These are phyloP conservation scores for Talaromyces liani DNA, from an alignment of 495 filamentous ascomycete genomes.

Conservation along the genomic window DNA sequence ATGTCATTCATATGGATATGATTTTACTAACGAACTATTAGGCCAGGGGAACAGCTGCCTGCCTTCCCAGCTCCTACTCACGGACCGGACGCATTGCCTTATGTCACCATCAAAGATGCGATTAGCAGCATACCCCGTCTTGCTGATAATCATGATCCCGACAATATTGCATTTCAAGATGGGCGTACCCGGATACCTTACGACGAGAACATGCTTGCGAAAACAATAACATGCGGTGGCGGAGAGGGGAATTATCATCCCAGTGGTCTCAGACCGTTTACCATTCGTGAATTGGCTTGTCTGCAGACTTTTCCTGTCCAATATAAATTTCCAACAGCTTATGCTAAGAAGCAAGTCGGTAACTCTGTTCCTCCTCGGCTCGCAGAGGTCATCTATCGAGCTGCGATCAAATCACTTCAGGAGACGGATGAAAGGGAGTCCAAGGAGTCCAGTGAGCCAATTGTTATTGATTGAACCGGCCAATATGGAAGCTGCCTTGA, in stretches of 20 bases:
- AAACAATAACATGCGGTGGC: slow-evolving; percentile 64
- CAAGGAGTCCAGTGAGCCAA: neutral
- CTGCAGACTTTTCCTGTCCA: slow-evolving; percentile 66
- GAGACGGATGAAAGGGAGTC: slow-evolving; percentile 43
- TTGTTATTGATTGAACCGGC: neutral
- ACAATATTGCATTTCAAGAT: slow-evolving; percentile 14
- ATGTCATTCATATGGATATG: neutral
- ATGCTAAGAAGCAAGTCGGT: slow-evolving; percentile 66
- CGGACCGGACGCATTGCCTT: slow-evolving; percentile 22
- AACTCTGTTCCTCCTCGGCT: slow-evolving; percentile 75
- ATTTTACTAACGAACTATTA: slow-evolving; percentile 21
- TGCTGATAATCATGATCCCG: slow-evolving; percentile 40
- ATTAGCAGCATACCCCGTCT: slow-evolving; percentile 37
- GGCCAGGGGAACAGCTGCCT: slow-evolving; percentile 71
- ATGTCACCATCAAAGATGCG: slow-evolving; percentile 37
- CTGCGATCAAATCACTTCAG: slow-evolving; percentile 50
- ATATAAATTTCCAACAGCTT: slow-evolving; percentile 47
- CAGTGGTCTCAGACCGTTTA: slow-evolving; percentile 58
- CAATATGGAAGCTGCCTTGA: too few species aligned
- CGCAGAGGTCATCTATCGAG: slow-evolving; percentile 50
- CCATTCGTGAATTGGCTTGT: slow-evolving; percentile 63
- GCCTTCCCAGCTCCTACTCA: slow-evolving; percentile 64
- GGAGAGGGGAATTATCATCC: slow-evolving; percentile 63
- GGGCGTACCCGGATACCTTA: slow-evolving; percentile 18
- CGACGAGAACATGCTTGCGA: slow-evolving; percentile 41